phyloP scores from a whole-genome alignment of 164 flowering plant species.

The Taxillus chinensis region DNA sequence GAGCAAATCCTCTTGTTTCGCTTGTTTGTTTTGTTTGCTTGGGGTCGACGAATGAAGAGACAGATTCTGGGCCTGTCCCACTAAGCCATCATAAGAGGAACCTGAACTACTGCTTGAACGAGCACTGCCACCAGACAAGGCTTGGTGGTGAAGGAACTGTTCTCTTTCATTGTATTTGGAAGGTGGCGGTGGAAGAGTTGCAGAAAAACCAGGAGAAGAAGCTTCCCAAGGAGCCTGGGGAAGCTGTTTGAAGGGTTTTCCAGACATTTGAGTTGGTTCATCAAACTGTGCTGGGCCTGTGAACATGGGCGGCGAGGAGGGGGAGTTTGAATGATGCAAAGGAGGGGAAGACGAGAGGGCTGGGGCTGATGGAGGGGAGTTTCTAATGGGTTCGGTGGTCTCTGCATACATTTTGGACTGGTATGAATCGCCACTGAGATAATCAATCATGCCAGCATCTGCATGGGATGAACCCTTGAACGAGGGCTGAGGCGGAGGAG shows the following conservation, averaged over 20 bases:
- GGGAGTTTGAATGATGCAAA: slow-evolving; percentile 13
- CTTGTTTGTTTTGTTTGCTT: slow-evolving; percentile 31
- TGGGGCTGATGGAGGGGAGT: slow-evolving; percentile 11
- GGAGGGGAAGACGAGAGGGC: slow-evolving; percentile 20
- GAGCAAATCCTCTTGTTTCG: slow-evolving; percentile 67
- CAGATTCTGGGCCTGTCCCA: slow-evolving; percentile 54
- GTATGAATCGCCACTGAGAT: slow-evolving; percentile 80
- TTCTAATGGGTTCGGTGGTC: not conserved
- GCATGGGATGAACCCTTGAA: slow-evolving; percentile 29
- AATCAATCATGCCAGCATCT: slow-evolving; percentile 45
- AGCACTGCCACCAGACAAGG: slow-evolving; percentile 15
- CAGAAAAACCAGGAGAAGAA: slow-evolving; percentile 16
- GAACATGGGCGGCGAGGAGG: slow-evolving; percentile 23
- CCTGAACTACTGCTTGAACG: slow-evolving; percentile 43
- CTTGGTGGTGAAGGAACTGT: slow-evolving; percentile 62
- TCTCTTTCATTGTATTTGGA: slow-evolving; percentile 67
- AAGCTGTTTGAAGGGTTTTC: slow-evolving; percentile 32
- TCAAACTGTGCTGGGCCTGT: slow-evolving; percentile 21
- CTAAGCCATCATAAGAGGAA: slow-evolving; percentile 55
- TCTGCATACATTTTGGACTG: slow-evolving; percentile 18
- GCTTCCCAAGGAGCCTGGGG: slow-evolving; percentile 54
- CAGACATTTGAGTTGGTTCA: slow-evolving; percentile 26
- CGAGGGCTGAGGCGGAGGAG: slow-evolving; percentile 65
- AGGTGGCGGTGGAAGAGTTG: slow-evolving; percentile 71
- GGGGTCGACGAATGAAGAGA: slow-evolving; percentile 47